phyloP scores from a whole-genome alignment of 1,284 basidiomycete genomes.

The Chondrostereum purpureum region DNA sequence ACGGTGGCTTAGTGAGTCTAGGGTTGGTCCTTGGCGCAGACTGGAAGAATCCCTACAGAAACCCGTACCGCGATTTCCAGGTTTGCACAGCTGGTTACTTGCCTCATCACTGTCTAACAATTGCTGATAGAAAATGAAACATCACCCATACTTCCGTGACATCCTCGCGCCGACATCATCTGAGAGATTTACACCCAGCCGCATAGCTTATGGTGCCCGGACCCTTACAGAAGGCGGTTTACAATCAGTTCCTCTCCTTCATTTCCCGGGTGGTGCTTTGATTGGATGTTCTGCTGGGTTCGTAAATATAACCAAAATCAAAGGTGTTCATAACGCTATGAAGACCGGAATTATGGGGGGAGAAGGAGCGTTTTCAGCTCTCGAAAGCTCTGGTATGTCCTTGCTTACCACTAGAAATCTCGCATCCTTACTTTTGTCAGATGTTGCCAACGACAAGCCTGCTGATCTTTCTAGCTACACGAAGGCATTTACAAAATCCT shows the following conservation, averaged over 20 bases:
- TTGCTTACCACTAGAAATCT: neutral
- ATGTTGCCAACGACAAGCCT: slow-evolving; percentile 20
- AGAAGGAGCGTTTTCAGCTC: slow-evolving; percentile 74
- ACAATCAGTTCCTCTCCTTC: slow-evolving; percentile 86
- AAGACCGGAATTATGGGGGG: slow-evolving; percentile 97
- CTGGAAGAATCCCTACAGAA: slow-evolving; percentile 91
- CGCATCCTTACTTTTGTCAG: neutral
- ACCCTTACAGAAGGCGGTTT: slow-evolving; percentile 92
- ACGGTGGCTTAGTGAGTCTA: slow-evolving; percentile 83
- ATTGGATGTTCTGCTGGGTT: slow-evolving; percentile 96
- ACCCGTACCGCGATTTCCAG: slow-evolving; percentile 92
- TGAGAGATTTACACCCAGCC: slow-evolving; percentile 35
- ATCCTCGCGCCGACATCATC: slow-evolving; percentile 72
- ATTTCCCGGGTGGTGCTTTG: slow-evolving; percentile 94
- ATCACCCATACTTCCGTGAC: slow-evolving; percentile 86
- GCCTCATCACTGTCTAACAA: slow-evolving; percentile 7
- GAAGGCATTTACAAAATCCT: slow-evolving; percentile 67
- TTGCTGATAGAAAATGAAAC: slow-evolving; percentile 81
- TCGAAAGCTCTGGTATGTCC: slow-evolving; percentile 23
- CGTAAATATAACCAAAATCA: slow-evolving; percentile 97
- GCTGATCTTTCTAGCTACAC: slow-evolving; percentile 81
- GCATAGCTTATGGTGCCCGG: slow-evolving; percentile 89
- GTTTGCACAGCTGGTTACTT: slow-evolving; percentile 35
- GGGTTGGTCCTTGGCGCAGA: slow-evolving; percentile 94
- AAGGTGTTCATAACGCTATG: slow-evolving; percentile 99